Evolutionary conservation across 768 basidiomycete species (phyloP), one percentile per base, ranked within the genome.

Genomic region (Boletus eberwhitei): DNA sequence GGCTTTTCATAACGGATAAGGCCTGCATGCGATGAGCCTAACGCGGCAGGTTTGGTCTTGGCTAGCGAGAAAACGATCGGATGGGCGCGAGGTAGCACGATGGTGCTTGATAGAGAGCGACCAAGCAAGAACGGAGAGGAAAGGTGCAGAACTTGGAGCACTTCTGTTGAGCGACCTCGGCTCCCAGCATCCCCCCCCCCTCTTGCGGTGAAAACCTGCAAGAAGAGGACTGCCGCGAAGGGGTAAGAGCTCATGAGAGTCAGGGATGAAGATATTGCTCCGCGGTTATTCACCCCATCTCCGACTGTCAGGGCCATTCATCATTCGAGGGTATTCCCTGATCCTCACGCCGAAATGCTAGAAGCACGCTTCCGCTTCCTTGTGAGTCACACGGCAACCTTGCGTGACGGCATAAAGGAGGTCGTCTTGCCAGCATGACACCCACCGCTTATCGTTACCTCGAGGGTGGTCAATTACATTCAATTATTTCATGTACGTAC

Each of bases 331-430:
- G 47, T 48, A 8, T 40, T 57, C 55, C 64, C 54, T 50, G 55
- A 65, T 65, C 61, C 62, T 56, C 59, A 54, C 45, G 29, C 39
- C 32, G 29, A 57, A 35, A 52, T 44, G 37, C 47, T 38, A 49
- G 44, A 29, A 39, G 21, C 45, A 48, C 37, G 24, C 41, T 21
- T 36, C 44, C 13, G 26, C 54, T 32, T 50, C 39, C 16, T 44
- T 21, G 36, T 39, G 41, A n/a, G 38, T 44, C 45, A 34, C 43
- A 3, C 35, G 41, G 41, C n/a, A n/a, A n/a, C n/a, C n/a, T 58
- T 47, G 54, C 40, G 40, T 55, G 32, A 55, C 35, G 38, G 42
- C 43, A 44, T 36, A 17, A 38, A 22, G 37, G 43, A 37, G 34
- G 17, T 52, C 31, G 19, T 36, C 40, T n/a, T 45, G 49, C 44